phyloP scores from a whole-genome alignment of 208 protist genomes.

The Wallacemonas sp. region DNA sequence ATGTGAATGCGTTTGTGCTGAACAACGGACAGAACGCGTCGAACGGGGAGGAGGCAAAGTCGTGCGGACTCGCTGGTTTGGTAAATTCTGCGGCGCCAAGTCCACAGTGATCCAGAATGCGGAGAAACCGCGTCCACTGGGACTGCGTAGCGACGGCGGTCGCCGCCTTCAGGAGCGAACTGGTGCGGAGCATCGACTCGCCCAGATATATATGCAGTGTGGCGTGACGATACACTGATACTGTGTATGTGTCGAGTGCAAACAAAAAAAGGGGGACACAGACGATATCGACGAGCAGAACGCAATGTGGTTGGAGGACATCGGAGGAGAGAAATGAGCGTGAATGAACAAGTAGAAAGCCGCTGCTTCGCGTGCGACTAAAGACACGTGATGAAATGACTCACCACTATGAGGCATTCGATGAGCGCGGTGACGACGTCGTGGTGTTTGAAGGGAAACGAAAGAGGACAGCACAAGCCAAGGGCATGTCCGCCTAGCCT shows the following conservation, averaged over 20 bases:
- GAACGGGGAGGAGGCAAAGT: slow-evolving; percentile 15
- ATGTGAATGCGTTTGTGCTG: slow-evolving; percentile 52
- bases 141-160: not conserved
- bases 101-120: not conserved
- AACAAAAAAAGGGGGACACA: too few species aligned
- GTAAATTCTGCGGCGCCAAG: not conserved
- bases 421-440: not conserved
- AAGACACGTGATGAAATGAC: too few species aligned
- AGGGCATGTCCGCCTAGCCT: too few species aligned
- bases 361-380: too few species aligned
- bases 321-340: too few species aligned
- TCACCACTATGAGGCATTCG: not conserved
- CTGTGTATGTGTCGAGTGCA: too few species aligned
- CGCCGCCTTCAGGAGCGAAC: not conserved
- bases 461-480: too few species aligned
- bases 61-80: not conserved
- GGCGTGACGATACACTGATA: too few species aligned
- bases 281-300: too few species aligned
- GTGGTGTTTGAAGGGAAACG: not conserved
- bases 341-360: not conserved
- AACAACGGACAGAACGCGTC: slow-evolving; percentile 51
- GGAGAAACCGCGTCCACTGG: slow-evolving; percentile 2
- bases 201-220: too few species aligned
- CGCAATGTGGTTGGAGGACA: too few species aligned
- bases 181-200: not conserved